Base-by-base conservation (phyloP, 1,284 basidiomycete species). In the Schizopora paradoxa region DNA sequence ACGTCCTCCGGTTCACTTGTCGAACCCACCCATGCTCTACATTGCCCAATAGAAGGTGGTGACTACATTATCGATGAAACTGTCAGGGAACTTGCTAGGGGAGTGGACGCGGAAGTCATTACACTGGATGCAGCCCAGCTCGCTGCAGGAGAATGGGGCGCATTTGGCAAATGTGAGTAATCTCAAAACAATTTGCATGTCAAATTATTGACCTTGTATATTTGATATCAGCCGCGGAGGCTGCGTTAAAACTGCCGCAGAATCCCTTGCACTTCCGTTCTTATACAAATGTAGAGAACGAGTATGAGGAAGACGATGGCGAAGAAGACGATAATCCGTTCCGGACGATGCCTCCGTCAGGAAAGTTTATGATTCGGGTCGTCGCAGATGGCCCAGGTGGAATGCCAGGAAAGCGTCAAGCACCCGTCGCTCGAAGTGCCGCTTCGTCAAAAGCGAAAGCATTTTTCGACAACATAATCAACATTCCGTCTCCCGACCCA, bases 1-100 rank as follows among this genome's bases (percentile, higher is more conserved):
- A 65, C 76, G 5, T 59, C 68, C 5, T 58, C 70, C 5, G 74
- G 74, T 11, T 66, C 76, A 36, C 70, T 74, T 0, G 57, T 76
- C 25, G 88, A 91, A 59, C 86, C 88, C 1, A 87, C 84, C 0
- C 65, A 93, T 25, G 86, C 81, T 0, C 64, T 93, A 4, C 90
- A 88, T 58, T 89, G 84, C 53, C 91, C 90, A 2, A 84, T 93
- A 47, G 90, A 92, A 66, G 90, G 83, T n/a, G 82, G 81, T 2
- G 78, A 83, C 49, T 75, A 85, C 59, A 73, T 92, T 32, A 72
- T 92, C 23, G 81, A 87, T 56, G 76, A 79, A 26, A 88, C 88
- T 1, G 81, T 93, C 13, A 69, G 74, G 36, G 83, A 88, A 57
- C 66, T 92, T 51, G 88, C 88, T 2, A 72, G 74, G 33, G 72